Conservation (phyloP, 768 basidiomycete genomes). For the Boletus barrowsii region DNA sequence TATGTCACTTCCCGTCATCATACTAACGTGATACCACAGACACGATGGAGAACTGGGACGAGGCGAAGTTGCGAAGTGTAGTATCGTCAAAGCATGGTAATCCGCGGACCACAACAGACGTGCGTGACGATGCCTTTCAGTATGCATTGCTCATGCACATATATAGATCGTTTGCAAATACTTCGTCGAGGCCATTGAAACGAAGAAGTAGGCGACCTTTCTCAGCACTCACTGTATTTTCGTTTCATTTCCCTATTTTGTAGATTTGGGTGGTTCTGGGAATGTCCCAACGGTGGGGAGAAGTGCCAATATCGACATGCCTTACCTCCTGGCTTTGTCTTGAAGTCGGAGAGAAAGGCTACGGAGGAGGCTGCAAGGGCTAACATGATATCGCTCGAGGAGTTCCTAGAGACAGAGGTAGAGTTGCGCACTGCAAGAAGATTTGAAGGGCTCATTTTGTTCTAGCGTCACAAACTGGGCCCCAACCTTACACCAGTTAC, state of each 20-base stretch:
- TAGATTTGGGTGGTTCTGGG: conserved; percentile 95
- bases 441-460: conserved; percentile 1
- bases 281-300: conserved; percentile 80
- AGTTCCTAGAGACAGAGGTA: conserved; percentile 97
- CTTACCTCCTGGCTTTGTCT: conserved; percentile 91
- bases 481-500: conserved; percentile 90
- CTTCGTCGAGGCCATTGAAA: conserved; percentile 96
- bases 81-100: conserved; percentile 87
- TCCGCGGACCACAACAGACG: conserved; percentile 89
- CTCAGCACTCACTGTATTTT: neutral
- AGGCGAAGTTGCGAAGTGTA: conserved; percentile 87
- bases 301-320: conserved; percentile 94
- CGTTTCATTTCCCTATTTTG: neutral
- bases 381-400: conserved; percentile 87
- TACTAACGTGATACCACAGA: conserved; percentile 44
- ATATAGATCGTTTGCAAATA: conserved; percentile 92
- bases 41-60: conserved; percentile 98
- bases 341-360: conserved; percentile 92
- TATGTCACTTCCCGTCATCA: neutral
- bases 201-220: conserved; percentile 55
- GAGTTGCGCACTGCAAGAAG: conserved; percentile 12
- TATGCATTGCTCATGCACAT: conserved; percentile 5
- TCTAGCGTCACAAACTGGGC: conserved; percentile 91
- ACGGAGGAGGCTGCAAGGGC: conserved; percentile 88
- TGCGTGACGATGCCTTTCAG: conserved; percentile 33